Evolutionary conservation across 345 rosid genomes (phyloP).

Genomic region (Litchi chinensis): DNA sequence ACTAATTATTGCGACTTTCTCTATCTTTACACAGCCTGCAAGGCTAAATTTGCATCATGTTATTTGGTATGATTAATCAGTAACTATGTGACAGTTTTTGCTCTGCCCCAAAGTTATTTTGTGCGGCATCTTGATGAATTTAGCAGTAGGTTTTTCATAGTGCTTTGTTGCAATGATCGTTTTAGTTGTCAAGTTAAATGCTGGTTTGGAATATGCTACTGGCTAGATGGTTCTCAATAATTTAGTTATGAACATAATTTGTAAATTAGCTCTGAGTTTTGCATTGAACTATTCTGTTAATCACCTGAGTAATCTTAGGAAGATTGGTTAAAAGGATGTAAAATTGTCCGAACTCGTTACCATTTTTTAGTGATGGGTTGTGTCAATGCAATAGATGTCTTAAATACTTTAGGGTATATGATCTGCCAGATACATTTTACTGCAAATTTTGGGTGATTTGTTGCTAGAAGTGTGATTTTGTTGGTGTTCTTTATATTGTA

Average conservation of each 20-base stretch:
- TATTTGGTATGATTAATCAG: neutral
- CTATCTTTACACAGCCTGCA: constrained; percentile 2
- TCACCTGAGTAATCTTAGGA: neutral
- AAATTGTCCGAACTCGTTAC: neutral
- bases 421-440: neutral
- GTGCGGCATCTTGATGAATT: neutral
- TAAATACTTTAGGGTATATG: neutral
- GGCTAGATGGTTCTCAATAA: neutral
- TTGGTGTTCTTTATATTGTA: neutral
- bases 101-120: neutral
- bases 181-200: neutral
- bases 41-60: neutral
- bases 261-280: neutral
- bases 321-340: neutral
- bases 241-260: too few relatives aligned
- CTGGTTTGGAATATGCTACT: neutral
- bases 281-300: neutral
- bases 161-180: neutral
- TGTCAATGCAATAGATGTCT: neutral
- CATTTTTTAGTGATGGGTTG: neutral
- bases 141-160: neutral
- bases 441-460: neutral
- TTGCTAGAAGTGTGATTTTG: neutral
- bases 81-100: neutral
- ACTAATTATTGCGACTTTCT: neutral